Evolutionary conservation across 192 early-diverging fungal genomes (phyloP), one percentile per base, ranked within the genome.

Genomic region (Pilaira anomala): DNA sequence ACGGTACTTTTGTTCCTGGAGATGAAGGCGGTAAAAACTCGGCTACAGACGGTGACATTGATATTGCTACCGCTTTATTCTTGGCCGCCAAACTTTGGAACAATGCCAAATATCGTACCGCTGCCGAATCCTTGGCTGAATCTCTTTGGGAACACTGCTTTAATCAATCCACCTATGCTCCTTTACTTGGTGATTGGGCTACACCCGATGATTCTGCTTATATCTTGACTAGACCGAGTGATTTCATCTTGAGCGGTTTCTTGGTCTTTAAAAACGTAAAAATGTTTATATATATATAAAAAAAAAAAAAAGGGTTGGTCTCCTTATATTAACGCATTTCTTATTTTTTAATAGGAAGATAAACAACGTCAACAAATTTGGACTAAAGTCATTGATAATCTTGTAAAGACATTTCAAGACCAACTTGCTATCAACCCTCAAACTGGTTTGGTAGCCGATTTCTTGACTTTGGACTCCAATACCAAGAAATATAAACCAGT

Each of bases 11-110:
- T 58, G 63, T 78, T n/a, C 76, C 78, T 12, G 77, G 73, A 11
- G 68, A 69, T 24, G 68, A 82, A 18, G 80, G 80, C 12, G 80
- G 80, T 7, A 28, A 60, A 6, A 77, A 82, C 51, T 77, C 76
- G 50, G 80, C 80, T 3, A 82, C 80, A 0, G 80, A 82, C 48
- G 80, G 80, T 9, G 80, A 82, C 62, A 71, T 82, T 18, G 80
- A 82, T 62, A 76, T 82, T 60, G 78, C 78, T 4, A 79, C 80
- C 18, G 76, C 80, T 1, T 48, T 82, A 12, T 82, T 82, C 40
- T 65, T 79, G 28, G 80, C 80, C 0, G 66, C 73, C 3, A 63
- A 65, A 19, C 57, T 76, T 22, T 82, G 80, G 80, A 55, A 58
- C 1, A 63, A 68, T 40, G 53, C 68, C 18, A 76, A 82, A 39